phyloP scores from a whole-genome alignment of 1,284 basidiomycete species.

The Phellinidium pouzarii region DNA sequence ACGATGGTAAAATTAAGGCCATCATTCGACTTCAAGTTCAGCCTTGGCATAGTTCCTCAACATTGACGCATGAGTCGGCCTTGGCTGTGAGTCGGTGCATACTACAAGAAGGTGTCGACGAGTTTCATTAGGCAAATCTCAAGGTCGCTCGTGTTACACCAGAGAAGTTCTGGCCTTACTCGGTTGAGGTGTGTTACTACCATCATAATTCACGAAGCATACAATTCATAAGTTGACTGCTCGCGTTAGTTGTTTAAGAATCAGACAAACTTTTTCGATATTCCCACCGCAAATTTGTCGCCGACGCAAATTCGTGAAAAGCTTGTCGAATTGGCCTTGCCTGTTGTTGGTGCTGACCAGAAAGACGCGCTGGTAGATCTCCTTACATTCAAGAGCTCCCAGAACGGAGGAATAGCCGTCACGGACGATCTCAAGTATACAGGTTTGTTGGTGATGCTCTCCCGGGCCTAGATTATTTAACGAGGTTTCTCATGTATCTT shows the following conservation, averaged over 20 bases:
- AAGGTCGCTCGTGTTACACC: conserved; percentile 64
- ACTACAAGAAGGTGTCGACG: neutral
- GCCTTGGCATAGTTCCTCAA: conserved; percentile 75
- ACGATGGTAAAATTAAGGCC: conserved; percentile 72
- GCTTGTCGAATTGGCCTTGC: conserved; percentile 53
- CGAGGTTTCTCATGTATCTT: neutral
- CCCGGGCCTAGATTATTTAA: conserved; percentile 3
- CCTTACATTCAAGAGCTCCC: conserved; percentile 52
- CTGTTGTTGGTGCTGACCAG: conserved; percentile 41
- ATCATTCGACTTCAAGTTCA: conserved; percentile 81
- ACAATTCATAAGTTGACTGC: conserved; percentile 10
- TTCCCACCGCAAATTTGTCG: conserved; percentile 63
- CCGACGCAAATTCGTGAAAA: conserved; percentile 71
- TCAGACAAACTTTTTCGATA: conserved; percentile 77
- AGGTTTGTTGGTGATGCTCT: conserved; percentile 38
- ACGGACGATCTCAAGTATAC: conserved; percentile 86
- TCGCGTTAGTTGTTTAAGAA: conserved; percentile 60
- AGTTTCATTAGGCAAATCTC: neutral
- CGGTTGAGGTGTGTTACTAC: conserved; percentile 46
- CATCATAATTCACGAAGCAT: no score
- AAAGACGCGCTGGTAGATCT: conserved; percentile 54
- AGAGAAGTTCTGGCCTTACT: conserved; percentile 73
- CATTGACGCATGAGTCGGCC: conserved; percentile 75
- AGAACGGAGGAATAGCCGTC: conserved; percentile 71
- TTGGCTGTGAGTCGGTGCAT: conserved; percentile 56